phyloP scores from a whole-genome alignment of 805 yeast genomes.

The Myxozyma neotropica region DNA sequence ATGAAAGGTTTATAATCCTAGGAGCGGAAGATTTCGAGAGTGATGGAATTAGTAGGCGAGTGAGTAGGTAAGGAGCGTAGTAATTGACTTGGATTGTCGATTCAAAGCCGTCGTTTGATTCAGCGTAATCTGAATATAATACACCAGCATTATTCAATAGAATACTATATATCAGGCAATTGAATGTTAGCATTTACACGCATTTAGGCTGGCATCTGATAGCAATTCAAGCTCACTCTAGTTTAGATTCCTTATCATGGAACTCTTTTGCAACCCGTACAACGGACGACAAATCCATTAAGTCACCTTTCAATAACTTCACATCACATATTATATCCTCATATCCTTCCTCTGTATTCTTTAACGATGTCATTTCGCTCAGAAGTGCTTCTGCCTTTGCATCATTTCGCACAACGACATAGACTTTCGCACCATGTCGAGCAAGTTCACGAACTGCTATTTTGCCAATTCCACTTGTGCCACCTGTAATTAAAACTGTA shows the following conservation, averaged over 20 bases:
- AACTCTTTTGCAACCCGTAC: slow-evolving; percentile 21
- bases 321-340: slow-evolving; percentile 1
- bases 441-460: slow-evolving; percentile 27
- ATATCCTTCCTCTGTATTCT: slow-evolving; percentile 1
- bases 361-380: slow-evolving; percentile 1
- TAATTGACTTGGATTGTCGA: slow-evolving; percentile 79
- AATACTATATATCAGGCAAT: slow-evolving; percentile 40
- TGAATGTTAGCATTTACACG: no score
- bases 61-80: slow-evolving; percentile 70
- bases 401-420: slow-evolving; percentile 25
- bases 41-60: slow-evolving; percentile 46
- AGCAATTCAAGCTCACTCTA: slow-evolving; percentile 45
- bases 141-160: slow-evolving; percentile 79
- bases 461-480: slow-evolving; percentile 32
- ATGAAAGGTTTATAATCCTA: slow-evolving; percentile 28
- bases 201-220: no score
- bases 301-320: slow-evolving; percentile 1
- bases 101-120: slow-evolving; percentile 73
- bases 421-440: slow-evolving; percentile 29
- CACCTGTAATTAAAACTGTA: slow-evolving; percentile 24
- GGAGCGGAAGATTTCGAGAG: slow-evolving; percentile 23
- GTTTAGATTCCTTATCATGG: slow-evolving; percentile 30
- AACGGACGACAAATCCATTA: slow-evolving; percentile 17
- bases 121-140: slow-evolving; percentile 69
- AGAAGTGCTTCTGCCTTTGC: slow-evolving; percentile 9